Base-by-base conservation (phyloP, 306 rosid species). In the Dryas octopetala region DNA sequence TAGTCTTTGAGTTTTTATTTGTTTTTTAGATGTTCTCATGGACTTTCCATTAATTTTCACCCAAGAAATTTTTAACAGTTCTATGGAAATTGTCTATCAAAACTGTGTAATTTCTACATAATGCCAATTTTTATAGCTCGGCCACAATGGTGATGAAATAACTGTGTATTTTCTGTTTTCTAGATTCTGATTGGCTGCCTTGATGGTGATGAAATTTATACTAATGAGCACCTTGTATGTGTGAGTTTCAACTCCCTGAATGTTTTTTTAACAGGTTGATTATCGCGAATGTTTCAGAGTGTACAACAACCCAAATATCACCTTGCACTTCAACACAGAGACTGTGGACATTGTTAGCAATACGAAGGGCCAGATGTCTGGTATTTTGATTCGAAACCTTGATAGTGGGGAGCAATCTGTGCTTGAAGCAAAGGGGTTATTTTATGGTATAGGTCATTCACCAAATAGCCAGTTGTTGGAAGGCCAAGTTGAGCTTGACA, bases 261-360 rank as follows among this genome's bases (percentile, higher is more conserved):
- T 94, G 95, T 90, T 91, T 94, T 89, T 87, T 88, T 94, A 91
- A 94, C 98, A 94, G 97, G 98, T 91, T 94, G 90, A 88, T 94
- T 91, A 91, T 91, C 95, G 58, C 91, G 96, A 91, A 94, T 91
- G 98, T 94, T 94, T 88, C 95, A 94, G 98, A 91, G 98, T 91
- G 96, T 83, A 45, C 95, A 93, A 90, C 96, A 90, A 85, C 78
- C 97, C 89, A 74, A 91, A 90, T 77, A 70, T 94, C 85, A 88
- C 96, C 52, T 86, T 88, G 93, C 97, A 94, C 88, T 94, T 84
- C 87, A 91, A 88, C 85, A 85, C 93, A 54, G 97, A 88, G 89
- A 72, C 97, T n/a, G 80, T 94, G 87, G 98, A 94, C 77, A 71
- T 94, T 45, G 89, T 88, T 58, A 90, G 98, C 96, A 91, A 90